Evolutionary conservation across 2,329 filamentous ascomycete genomes (phyloP).

Genomic region (Trichoderma sp.): DNA sequence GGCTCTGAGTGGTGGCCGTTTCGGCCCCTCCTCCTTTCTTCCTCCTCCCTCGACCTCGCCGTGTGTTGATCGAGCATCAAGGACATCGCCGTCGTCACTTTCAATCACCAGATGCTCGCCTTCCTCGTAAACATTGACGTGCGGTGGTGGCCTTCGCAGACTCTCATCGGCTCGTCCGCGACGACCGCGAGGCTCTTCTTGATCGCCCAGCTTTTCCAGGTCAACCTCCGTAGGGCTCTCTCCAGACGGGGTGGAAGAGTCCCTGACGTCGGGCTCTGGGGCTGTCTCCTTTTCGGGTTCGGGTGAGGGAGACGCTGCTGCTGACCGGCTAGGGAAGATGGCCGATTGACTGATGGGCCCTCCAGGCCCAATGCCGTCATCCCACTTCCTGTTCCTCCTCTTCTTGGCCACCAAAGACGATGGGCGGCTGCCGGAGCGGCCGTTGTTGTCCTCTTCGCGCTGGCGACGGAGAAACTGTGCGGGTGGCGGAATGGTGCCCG

Average conservation of each 20-base stretch:
- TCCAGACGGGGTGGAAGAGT: constrained; percentile 40
- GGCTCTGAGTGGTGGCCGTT: not conserved
- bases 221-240: constrained; percentile 42
- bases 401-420: constrained; percentile 63
- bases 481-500: constrained; percentile 72
- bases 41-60: constrained; percentile 19
- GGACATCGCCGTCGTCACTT: constrained; percentile 82
- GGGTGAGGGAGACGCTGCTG: constrained; percentile 32
- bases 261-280: constrained; percentile 37
- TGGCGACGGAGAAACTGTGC: constrained; percentile 80
- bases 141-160: constrained; percentile 31
- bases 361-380: constrained; percentile 73
- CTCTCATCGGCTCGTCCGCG: constrained; percentile 17
- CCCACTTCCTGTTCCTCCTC: constrained; percentile 67
- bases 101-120: constrained; percentile 79
- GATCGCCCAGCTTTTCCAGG: constrained; percentile 33
- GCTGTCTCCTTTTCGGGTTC: constrained; percentile 40
- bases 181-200: constrained; percentile 32
- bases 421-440: constrained; percentile 56
- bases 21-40: constrained; percentile 30
- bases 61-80: constrained; percentile 58
- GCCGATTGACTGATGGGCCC: constrained; percentile 89
- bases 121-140: constrained; percentile 76
- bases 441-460: constrained; percentile 67
- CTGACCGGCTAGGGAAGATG: constrained; percentile 67